These are phyloP conservation scores for Acephala macrosclerotiorum DNA, from an alignment of 2,329 filamentous ascomycete genomes.

Conservation along the genomic window DNA sequence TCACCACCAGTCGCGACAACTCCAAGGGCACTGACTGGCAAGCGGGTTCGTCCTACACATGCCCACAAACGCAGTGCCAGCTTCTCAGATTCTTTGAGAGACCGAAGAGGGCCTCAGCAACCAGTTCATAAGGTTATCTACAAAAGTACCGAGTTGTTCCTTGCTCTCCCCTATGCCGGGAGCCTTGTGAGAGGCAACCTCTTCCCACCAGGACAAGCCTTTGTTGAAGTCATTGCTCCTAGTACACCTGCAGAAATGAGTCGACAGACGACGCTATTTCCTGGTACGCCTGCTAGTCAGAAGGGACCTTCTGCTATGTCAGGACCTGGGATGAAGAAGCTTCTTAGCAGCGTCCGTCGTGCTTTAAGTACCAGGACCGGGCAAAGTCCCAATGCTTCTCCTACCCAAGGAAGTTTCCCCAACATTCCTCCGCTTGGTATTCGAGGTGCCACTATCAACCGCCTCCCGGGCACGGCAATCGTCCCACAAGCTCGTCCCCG, in stretches of 20 bases:
- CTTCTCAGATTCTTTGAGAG: slow-evolving; percentile 83
- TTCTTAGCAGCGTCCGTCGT: slow-evolving; percentile 85
- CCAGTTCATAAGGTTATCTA: slow-evolving; percentile 55
- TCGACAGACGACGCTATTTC: slow-evolving; percentile 61
- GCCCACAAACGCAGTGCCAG: slow-evolving; percentile 86
- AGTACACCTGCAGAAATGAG: slow-evolving; percentile 54
- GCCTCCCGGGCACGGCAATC: slow-evolving; percentile 65
- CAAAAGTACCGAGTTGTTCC: slow-evolving; percentile 63
- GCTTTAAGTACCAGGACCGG: slow-evolving; percentile 68
- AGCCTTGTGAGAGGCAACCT: slow-evolving; percentile 88
- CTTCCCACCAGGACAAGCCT: slow-evolving; percentile 82
- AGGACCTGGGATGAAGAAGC: slow-evolving; percentile 80
- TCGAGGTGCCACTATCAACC: slow-evolving; percentile 60
- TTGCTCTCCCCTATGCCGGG: slow-evolving; percentile 75
- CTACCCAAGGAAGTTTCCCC: slow-evolving; percentile 45
- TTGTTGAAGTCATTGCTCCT: slow-evolving; percentile 71
- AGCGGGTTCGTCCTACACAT: slow-evolving; percentile 63
- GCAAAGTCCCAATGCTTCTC: slow-evolving; percentile 39
- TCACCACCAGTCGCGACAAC: slow-evolving; percentile 63
- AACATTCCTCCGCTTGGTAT: slow-evolving; percentile 44
- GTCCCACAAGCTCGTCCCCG: slow-evolving; percentile 61
- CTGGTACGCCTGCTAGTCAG: slow-evolving; percentile 46
- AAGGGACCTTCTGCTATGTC: slow-evolving; percentile 67
- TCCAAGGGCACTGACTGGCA: slow-evolving; percentile 64
- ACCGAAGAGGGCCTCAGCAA: slow-evolving; percentile 57